A percentile compares a stretch with the other conserved stretches of the same genome.
These are phyloP conservation scores for Gastrolobium bilobum DNA, from an alignment of 306 rosid genomes.

Conservation along the genomic window DNA sequence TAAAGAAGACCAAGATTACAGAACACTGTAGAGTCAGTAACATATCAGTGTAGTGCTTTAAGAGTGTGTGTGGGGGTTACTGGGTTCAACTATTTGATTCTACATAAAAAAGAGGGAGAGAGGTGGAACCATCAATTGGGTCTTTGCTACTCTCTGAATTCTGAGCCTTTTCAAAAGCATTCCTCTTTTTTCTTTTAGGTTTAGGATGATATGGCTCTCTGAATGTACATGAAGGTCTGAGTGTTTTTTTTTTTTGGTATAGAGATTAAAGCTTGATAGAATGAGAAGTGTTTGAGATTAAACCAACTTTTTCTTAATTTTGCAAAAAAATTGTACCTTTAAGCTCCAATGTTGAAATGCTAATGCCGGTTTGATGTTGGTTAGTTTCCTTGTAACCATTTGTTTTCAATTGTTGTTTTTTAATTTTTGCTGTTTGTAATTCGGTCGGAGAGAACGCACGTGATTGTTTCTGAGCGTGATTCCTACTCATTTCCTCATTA, in stretches of 20 bases:
- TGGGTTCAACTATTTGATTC: constrained; percentile 16
- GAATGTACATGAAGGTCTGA: constrained; percentile 19
- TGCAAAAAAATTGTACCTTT: constrained; percentile 13
- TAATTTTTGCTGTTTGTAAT: constrained; percentile 9
- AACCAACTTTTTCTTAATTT: not conserved
- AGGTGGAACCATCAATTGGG: not conserved
- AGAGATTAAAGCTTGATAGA: not conserved
- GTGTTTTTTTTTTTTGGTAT: not conserved
- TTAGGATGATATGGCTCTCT: constrained; percentile 30
- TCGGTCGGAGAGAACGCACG: not conserved
- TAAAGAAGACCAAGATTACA: constrained; percentile 21
- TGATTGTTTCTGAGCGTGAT: constrained; percentile 2
- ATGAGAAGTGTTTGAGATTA: constrained; percentile 16
- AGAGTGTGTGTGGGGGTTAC: constrained; percentile 4
- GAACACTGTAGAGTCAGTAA: constrained; percentile 37
- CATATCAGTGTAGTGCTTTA: not conserved
- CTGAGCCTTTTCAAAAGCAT: constrained; percentile 40
- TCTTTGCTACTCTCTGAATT: constrained; percentile 22
- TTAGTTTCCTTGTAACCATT: not conserved
- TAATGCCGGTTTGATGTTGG: not conserved
- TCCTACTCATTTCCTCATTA: constrained; percentile 16
- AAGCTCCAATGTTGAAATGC: constrained; percentile 27
- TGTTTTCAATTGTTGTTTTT: not conserved
- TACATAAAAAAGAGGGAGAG: not conserved
- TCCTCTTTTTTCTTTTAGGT: constrained; percentile 12